A percentile compares a stretch with the other conserved stretches of the same genome.
Evolutionary conservation across 2,329 filamentous ascomycete species (phyloP).

Genomic region (Diplocarpon mali): DNA sequence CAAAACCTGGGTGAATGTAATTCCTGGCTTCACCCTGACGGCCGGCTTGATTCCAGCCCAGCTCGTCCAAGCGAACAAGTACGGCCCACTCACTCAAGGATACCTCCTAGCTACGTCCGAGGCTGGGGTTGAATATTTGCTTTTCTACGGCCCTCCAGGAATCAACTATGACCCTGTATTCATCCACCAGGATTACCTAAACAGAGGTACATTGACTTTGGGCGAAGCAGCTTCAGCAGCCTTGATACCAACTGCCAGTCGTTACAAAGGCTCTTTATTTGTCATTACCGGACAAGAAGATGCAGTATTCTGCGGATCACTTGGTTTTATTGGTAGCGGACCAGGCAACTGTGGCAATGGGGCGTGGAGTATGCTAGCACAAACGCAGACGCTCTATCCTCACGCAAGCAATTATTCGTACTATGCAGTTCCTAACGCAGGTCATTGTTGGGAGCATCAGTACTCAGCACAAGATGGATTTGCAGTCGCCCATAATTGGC

Average conservation of each 20-base stretch:
- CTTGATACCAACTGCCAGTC: slow-evolving; percentile 4
- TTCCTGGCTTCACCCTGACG: slow-evolving; percentile 7
- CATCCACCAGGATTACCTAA: slow-evolving; percentile 7
- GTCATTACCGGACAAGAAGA: slow-evolving; percentile 14
- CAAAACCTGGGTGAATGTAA: slow-evolving; percentile 5
- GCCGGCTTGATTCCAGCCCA: slow-evolving; percentile 10
- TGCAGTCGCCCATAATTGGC: slow-evolving; percentile 7
- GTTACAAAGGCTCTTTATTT: slow-evolving; percentile 10
- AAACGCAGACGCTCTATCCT: slow-evolving; percentile 10
- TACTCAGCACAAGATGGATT: slow-evolving; percentile 8
- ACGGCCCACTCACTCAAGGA: slow-evolving; percentile 3
- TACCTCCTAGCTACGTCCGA: slow-evolving; percentile 10
- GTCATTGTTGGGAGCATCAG: slow-evolving; percentile 13
- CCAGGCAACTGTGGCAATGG: slow-evolving; percentile 8
- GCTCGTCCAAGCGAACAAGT: background rate
- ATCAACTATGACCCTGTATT: slow-evolving; percentile 7
- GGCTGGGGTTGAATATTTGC: slow-evolving; percentile 6
- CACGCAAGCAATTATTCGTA: slow-evolving; percentile 7
- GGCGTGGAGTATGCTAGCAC: slow-evolving; percentile 4
- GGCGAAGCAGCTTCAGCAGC: slow-evolving; percentile 12
- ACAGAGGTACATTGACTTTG: slow-evolving; percentile 9
- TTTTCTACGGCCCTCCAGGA: slow-evolving; percentile 9
- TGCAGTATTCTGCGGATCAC: slow-evolving; percentile 12
- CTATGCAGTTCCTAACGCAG: slow-evolving; percentile 10
- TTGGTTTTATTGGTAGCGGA: slow-evolving; percentile 1